phyloP scores from a whole-genome alignment of 192 early-diverging fungal genomes.

The Backusella liffmaniae region DNA sequence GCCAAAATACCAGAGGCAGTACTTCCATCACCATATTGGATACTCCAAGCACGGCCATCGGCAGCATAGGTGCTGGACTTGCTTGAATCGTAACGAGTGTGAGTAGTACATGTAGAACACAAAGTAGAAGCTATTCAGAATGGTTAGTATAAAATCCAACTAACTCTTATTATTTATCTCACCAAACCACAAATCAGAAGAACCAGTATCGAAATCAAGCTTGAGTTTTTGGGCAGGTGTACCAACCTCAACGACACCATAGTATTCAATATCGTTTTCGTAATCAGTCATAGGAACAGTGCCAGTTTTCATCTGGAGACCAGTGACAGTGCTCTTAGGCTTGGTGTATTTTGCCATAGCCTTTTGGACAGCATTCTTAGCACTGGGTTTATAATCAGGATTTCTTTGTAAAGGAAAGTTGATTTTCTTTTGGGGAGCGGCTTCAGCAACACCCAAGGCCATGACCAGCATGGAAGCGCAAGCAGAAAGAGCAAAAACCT shows the following conservation, averaged over 20 bases:
- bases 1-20: constrained; percentile 40
- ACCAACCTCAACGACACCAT: constrained; percentile 62
- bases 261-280: constrained; percentile 58
- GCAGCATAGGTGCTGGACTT: constrained; percentile 48
- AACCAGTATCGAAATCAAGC: constrained; percentile 72
- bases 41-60: constrained; percentile 59
- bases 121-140: constrained; percentile 28
- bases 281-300: constrained; percentile 38
- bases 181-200: constrained; percentile 67
- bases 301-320: neutral
- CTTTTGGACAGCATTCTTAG: constrained; percentile 24
- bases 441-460: neutral
- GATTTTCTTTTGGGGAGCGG: neutral
- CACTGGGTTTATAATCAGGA: constrained; percentile 25
- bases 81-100: constrained; percentile 36
- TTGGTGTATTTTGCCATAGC: constrained; percentile 23
- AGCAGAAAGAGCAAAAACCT: neutral
- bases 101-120: constrained; percentile 27
- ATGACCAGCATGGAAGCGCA: constrained; percentile 5
- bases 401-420: constrained; percentile 20
- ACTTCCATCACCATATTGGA: constrained; percentile 65
- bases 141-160: neutral
- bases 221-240: constrained; percentile 68
- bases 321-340: neutral
- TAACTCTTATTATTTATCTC: neutral